phyloP scores from a whole-genome alignment of 345 rosid genomes.

The Syzygium oleosum region DNA sequence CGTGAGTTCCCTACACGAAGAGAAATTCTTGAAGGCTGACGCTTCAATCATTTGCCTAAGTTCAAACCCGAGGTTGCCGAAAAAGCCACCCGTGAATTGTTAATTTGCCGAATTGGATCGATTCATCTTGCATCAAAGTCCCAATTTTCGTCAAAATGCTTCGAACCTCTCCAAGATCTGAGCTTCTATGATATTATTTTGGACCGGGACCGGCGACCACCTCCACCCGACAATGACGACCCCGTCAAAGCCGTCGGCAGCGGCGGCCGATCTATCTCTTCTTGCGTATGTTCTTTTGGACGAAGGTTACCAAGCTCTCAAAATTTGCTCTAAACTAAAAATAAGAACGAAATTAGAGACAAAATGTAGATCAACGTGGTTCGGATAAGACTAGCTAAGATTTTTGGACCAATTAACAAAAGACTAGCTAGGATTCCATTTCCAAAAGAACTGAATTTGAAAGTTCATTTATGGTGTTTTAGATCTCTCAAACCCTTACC shows the following conservation, averaged over 20 bases:
- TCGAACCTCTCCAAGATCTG: neutral
- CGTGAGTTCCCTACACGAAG: neutral
- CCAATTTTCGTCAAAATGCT: neutral
- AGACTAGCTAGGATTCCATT: too few relatives aligned
- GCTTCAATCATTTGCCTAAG: neutral
- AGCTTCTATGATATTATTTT: neutral
- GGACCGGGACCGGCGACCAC: neutral
- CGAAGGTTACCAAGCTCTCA: neutral
- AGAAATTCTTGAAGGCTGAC: neutral
- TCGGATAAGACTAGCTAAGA: neutral
- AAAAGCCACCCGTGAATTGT: neutral
- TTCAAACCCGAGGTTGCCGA: neutral
- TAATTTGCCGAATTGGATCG: neutral
- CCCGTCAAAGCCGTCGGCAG: neutral
- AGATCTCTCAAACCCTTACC: neutral
- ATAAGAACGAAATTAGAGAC: neutral
- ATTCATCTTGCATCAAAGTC: neutral
- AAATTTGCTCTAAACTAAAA: neutral
- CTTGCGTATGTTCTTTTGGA: neutral
- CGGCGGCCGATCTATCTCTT: neutral
- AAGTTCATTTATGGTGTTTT: neutral
- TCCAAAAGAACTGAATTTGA: neutral
- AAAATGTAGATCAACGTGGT: neutral
- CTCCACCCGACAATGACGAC: neutral
- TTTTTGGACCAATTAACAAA: rapidly evolving